Conservation (phyloP, 306 rosid genomes). For the Citrullus colocynthis region DNA sequence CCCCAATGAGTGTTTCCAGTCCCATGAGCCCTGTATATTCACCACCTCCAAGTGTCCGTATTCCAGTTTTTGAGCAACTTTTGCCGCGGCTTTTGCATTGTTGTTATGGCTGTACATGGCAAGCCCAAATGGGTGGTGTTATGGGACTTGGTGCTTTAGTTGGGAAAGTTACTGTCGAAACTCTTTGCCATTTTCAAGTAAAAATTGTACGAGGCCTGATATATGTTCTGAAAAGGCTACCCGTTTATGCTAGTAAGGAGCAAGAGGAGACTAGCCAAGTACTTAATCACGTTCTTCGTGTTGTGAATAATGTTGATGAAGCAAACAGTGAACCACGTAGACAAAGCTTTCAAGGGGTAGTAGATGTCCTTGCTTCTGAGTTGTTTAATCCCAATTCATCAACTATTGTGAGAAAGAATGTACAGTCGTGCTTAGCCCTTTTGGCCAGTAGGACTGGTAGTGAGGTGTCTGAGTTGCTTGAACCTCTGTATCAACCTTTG, state of each 20-base stretch:
- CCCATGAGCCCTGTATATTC: constrained; percentile 96
- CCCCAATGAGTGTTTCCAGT: constrained; percentile 97
- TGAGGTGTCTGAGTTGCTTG: constrained; percentile 96
- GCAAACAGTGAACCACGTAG: constrained; percentile 90
- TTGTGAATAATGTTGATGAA: constrained; percentile 94
- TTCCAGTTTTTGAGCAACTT: constrained; percentile 88
- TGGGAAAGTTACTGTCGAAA: constrained; percentile 97
- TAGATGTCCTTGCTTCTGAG: constrained; percentile 88
- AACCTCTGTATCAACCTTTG: constrained; percentile 65
- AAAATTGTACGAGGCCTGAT: constrained; percentile 83
- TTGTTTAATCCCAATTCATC: constrained; percentile 92
- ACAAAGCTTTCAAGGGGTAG: constrained; percentile 88
- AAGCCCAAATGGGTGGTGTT: constrained; percentile 97
- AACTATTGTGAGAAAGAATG: constrained; percentile 83
- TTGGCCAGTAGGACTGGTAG: constrained; percentile 98
- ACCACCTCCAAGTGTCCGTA: constrained; percentile 95
- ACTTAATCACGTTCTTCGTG: constrained; percentile 97
- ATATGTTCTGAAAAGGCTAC: constrained; percentile 91
- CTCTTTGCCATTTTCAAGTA: constrained; percentile 77
- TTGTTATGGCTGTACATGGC: constrained; percentile 96
- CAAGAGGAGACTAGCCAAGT: constrained; percentile 99
- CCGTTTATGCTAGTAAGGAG: constrained; percentile 88
- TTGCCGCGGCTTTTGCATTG: constrained; percentile 95
- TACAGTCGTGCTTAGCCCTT: constrained; percentile 88
- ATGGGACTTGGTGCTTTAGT: constrained; percentile 98